Percentiles rank a stretch among this genome's conserved stretches.
phyloP scores from a whole-genome alignment of 2,329 filamentous ascomycete genomes.

The Tolypocladium pustulatum region DNA sequence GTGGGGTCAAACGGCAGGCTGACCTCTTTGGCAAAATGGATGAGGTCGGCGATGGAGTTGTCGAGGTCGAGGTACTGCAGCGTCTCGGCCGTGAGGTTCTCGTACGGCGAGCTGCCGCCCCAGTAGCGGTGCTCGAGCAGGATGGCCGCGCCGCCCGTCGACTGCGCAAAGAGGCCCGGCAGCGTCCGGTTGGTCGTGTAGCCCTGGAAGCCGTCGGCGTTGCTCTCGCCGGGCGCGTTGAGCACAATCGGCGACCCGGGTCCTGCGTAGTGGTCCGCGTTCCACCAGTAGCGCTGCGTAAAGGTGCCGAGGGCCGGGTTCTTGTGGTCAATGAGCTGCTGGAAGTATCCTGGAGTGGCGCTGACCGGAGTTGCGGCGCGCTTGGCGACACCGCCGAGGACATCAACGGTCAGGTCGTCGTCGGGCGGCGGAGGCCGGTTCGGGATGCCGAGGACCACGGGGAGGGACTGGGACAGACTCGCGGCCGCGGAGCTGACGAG shows the following conservation, averaged over 20 bases:
- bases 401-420: neutral
- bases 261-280: slow-evolving; percentile 58
- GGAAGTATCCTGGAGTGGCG: slow-evolving; percentile 22
- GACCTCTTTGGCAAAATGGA: slow-evolving; percentile 64
- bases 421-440: neutral
- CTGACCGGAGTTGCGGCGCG: neutral
- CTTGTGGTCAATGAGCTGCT: slow-evolving; percentile 49
- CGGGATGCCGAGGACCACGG: neutral
- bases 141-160: slow-evolving; percentile 60
- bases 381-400: neutral
- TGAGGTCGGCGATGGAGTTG: slow-evolving; percentile 64
- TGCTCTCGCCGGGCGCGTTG: slow-evolving; percentile 54
- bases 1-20: slow-evolving; percentile 57
- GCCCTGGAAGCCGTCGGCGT: slow-evolving; percentile 43
- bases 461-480: neutral
- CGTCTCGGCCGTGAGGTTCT: slow-evolving; percentile 52
- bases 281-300: slow-evolving; percentile 68
- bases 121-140: slow-evolving; percentile 80
- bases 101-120: slow-evolving; percentile 57
- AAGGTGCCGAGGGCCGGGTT: slow-evolving; percentile 50
- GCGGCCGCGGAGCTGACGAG: neutral
- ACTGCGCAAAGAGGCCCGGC: slow-evolving; percentile 52
- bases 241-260: slow-evolving; percentile 72
- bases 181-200: slow-evolving; percentile 65
- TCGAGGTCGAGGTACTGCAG: slow-evolving; percentile 70